Base-by-base conservation (phyloP, 495 filamentous ascomycete genomes). In the Xylaria bambusicola region DNA sequence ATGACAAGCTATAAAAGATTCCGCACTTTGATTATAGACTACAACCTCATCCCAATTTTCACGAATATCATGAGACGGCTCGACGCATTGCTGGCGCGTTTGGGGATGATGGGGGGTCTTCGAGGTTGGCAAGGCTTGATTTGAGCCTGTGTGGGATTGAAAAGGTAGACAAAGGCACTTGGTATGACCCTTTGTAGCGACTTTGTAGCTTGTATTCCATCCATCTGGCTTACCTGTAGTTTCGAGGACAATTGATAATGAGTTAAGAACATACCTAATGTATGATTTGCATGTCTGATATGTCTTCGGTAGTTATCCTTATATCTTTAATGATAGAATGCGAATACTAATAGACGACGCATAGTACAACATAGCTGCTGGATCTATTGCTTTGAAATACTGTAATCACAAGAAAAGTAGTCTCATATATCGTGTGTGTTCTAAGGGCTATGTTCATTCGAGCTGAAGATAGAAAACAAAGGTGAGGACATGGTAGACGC, bases 1-100 rank as follows among this genome's bases (percentile, higher is more conserved):
- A 97, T 80, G 93, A 97, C 88, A 96, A 96, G 89, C 87, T 97
- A 81, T 97, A 96, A 80, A 75, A 65, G 62, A 54, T 54, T 66
- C 68, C 62, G 65, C 60, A 64, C 66, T 57, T 62, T 67, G 59
- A 66, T 66, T 67, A 75, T 69, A 68, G 71, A 69, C 63, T 72
- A 69, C 65, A 64, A 71, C 69, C 67, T 66, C 64, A 68, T 71
- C 70, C 66, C 66, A 70, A 72, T 62, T 42, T 64, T 63, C 64
- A 59, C 61, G 24, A 66, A 62, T 70, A 60, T 63, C 63, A 68
- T 65, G 63, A 62, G 68, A 66, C 65, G 65, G 57, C 61, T 68
- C 65, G 46, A 62, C 47, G 42, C 46, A 52, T 58, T 59, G 40
- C 46, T 52, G 51, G 48, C 58, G 61, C 45, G 49, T 61, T 60